Conservation (phyloP, 75 land plant species). For the Gnetum montanum region DNA sequence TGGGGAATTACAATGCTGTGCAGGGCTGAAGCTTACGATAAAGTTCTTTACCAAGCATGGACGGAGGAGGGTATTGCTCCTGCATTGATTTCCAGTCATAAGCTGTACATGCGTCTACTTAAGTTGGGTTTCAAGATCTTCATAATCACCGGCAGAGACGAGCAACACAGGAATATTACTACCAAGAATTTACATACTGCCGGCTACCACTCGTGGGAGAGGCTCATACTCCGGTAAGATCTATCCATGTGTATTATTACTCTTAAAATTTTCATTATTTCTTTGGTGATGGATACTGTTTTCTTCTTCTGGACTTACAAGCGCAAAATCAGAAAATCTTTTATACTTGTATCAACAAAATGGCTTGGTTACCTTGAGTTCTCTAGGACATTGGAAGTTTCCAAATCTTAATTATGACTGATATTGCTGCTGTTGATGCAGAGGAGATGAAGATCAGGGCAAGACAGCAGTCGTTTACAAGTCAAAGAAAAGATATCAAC, state of each 20-base stretch:
- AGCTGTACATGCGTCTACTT: slow-evolving; percentile 37
- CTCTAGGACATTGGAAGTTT: too few species aligned
- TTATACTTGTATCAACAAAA: too few species aligned
- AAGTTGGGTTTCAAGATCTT: slow-evolving; percentile 39
- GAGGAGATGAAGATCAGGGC: background rate
- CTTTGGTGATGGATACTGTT: too few species aligned
- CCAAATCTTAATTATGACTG: background rate
- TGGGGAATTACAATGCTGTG: slow-evolving; percentile 11
- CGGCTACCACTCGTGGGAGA: slow-evolving; percentile 56
- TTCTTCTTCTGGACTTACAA: too few species aligned
- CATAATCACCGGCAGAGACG: slow-evolving; percentile 60
- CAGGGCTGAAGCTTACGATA: slow-evolving; percentile 41
- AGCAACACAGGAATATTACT: slow-evolving; percentile 44
- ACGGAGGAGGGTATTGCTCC: slow-evolving; percentile 41
- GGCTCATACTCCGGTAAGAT: slow-evolving; percentile 65
- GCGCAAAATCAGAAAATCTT: too few species aligned
- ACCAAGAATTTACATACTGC: slow-evolving; percentile 34
- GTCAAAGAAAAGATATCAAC: slow-evolving; percentile 14
- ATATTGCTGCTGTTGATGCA: slow-evolving; percentile 5
- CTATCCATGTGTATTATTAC: too few species aligned
- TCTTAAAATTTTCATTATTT: too few species aligned
- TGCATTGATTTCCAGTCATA: slow-evolving; percentile 40
- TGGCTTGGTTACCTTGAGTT: too few species aligned
- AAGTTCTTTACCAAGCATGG: slow-evolving; percentile 42
- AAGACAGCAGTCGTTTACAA: slow-evolving; percentile 15